phyloP scores from a whole-genome alignment of 2,329 filamentous ascomycete genomes.

The Monosporascus sp. region DNA sequence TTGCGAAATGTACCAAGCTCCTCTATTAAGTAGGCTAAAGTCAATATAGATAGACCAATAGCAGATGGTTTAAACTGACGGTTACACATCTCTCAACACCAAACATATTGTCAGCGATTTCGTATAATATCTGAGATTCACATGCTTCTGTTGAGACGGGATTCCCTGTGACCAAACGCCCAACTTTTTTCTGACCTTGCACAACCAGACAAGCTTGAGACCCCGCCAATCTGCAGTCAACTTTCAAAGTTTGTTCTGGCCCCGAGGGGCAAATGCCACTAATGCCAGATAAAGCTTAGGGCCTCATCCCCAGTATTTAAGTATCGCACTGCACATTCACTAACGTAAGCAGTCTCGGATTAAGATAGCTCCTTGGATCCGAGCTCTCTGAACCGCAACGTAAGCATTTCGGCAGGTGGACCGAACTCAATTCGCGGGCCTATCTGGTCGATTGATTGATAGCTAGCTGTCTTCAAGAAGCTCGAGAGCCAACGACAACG shows the following conservation, averaged over 20 bases:
- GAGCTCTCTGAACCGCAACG: not conserved
- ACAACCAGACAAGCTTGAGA: too few species aligned
- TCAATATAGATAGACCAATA: not conserved
- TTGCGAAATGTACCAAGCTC: too few species aligned
- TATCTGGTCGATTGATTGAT: conserved; percentile 9
- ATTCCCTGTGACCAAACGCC: too few species aligned
- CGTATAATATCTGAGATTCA: not conserved
- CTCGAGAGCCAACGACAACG: conserved; percentile 7
- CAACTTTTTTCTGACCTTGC: too few species aligned
- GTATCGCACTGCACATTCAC: not conserved
- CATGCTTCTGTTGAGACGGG: too few species aligned
- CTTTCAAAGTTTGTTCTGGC: too few species aligned
- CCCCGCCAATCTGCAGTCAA: too few species aligned
- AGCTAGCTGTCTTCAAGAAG: conserved; percentile 14
- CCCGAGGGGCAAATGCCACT: too few species aligned
- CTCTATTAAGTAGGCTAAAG: too few species aligned
- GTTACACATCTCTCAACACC: not conserved
- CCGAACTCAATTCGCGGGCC: not conserved
- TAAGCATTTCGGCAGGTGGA: not conserved
- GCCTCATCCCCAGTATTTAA: too few species aligned
- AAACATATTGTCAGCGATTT: not conserved
- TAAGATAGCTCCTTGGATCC: not conserved
- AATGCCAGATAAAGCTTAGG: too few species aligned
- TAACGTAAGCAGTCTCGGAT: not conserved
- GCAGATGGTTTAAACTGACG: not conserved